Evolutionary conservation across 352 stramenopile species (phyloP), one percentile per base, ranked within the genome.

Genomic region (Pythium brassicae): DNA sequence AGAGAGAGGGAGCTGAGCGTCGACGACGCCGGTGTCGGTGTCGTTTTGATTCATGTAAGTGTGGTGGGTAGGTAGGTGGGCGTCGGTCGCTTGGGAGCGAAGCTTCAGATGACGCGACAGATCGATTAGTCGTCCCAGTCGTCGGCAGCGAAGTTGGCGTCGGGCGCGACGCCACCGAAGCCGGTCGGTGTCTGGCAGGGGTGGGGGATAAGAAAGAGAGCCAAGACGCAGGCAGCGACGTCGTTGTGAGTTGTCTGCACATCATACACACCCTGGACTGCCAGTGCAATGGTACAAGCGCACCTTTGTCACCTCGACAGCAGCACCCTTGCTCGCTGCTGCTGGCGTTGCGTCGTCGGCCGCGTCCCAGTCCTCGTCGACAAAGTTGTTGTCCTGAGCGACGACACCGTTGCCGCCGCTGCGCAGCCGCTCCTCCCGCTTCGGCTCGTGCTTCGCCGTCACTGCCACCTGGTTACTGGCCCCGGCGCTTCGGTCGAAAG

Each of bases 341-440:
- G 54, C 23, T 37, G 55, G 26, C n/a, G 56, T 26, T 10, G 54
- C 29, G 23, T 53, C 19, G 3, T 68, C 61, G 23, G 63, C n/a
- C n/a, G n/a, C 71, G 55, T 91, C 81, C 81, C 81, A 92, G 43
- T 92, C 77, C 11, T 92, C 82, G 26, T 88, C 74, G 11, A 73
- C 77, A 61, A 92, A 92, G 55, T 92, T 92, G 63, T 92, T 89
- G 59, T 89, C 78, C 3, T 61, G 44, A 19, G 64, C 53, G 23
- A 86, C 63, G 4, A 51, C 63, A 14, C 63, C 40, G 34, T 50
- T 50, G 54, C 63, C 50, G 3, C 46, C 37, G 20, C 39, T 65
- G 40, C 50, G 51, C 40, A 56, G 10, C 4, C 37, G 48, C 50
- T 54, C 45, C 22, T 59, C 39, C n/a, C 40, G 56, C 25, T 19